These are phyloP conservation scores for Aspergillus piperis DNA, from an alignment of 2,329 filamentous ascomycete genomes.

Conservation along the genomic window DNA sequence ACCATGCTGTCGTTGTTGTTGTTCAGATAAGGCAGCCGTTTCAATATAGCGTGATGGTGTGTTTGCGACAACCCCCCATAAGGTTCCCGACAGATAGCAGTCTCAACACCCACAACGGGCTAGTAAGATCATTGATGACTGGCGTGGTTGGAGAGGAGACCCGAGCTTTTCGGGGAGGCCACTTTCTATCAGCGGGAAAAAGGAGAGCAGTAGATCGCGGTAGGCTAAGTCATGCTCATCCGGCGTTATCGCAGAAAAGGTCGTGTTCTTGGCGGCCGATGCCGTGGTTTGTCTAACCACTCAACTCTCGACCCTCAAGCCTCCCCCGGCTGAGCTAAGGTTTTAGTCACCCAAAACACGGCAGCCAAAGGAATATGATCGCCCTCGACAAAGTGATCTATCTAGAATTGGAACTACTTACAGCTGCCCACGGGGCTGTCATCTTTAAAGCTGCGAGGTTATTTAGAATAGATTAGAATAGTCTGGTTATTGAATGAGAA, in stretches of 20 bases:
- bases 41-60: constrained; percentile 23
- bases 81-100: constrained; percentile 10
- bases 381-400: no score
- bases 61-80: constrained; percentile 25
- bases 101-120: background rate
- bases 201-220: background rate
- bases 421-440: no score
- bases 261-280: constrained; percentile 1
- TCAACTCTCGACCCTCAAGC: background rate
- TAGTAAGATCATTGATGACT: background rate
- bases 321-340: background rate
- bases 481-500: no score
- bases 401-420: no score
- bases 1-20: constrained; percentile 35
- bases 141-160: background rate
- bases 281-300: background rate
- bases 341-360: background rate
- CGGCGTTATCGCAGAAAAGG: constrained; percentile 1
- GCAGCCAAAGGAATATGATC: background rate
- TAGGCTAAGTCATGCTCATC: background rate
- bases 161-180: background rate
- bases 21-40: constrained; percentile 9
- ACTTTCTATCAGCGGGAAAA: background rate
- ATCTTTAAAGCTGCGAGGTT: no score
- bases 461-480: no score